A percentile compares a stretch with the other conserved stretches of the same genome.
phyloP scores from a whole-genome alignment of 371 early-diverging fungal species.

The Mucor racemosus region DNA sequence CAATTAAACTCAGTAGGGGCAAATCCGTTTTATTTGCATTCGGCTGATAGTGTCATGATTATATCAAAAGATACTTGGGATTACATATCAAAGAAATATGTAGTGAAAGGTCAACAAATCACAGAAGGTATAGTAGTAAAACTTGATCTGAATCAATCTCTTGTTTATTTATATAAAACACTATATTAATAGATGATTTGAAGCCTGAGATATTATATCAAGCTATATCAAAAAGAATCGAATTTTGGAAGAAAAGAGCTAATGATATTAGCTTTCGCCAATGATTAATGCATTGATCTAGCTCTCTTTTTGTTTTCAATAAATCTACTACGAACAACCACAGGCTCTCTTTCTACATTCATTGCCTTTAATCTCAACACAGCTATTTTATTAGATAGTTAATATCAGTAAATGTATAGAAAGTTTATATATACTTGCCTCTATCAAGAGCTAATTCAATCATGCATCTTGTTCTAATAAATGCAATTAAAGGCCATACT shows the following conservation, averaged over 20 bases:
- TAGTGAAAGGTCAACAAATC: conserved; percentile 22
- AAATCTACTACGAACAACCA: conserved; percentile 33
- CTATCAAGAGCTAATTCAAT: conserved; percentile 79
- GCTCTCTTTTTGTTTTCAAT: conserved; percentile 45
- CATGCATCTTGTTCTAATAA: conserved; percentile 74
- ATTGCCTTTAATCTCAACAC: conserved; percentile 44
- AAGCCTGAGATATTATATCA: neutral
- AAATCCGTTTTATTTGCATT: conserved; percentile 22
- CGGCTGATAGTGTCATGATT: conserved; percentile 29
- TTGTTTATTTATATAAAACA: too few relatives aligned
- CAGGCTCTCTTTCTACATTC: conserved; percentile 42
- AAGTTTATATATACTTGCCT: conserved; percentile 26
- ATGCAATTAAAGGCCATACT: conserved; percentile 80
- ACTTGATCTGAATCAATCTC: too few relatives aligned
- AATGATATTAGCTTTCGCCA: neutral
- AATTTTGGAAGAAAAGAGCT: conserved; percentile 18
- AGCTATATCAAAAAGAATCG: conserved; percentile 13
- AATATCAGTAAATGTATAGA: too few relatives aligned
- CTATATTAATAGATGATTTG: neutral
- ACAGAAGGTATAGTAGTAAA: conserved; percentile 11
- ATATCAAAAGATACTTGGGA: conserved; percentile 39
- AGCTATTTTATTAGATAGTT: conserved; percentile 22
- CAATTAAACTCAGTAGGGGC: neutral
- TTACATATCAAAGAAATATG: conserved; percentile 25
- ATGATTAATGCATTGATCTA: conserved; percentile 46